Base-by-base conservation (phyloP, 2,329 filamentous ascomycete genomes). In the Ramularia collo-cygni region DNA sequence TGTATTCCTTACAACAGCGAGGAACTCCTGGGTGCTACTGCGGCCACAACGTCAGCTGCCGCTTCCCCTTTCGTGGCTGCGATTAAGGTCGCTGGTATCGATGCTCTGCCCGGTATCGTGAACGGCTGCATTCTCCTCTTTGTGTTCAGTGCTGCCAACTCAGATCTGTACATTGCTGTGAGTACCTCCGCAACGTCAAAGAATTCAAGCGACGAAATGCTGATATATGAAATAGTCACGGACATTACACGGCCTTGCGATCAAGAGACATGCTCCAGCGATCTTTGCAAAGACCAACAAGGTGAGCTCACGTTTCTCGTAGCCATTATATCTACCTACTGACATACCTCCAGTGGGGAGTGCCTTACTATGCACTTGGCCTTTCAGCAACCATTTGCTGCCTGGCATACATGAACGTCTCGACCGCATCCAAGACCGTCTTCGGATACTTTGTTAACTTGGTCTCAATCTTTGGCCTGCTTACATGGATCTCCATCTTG, bases 21-120 rank as follows among this genome's bases (percentile, higher is more conserved):
- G 0, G 61, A 75, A 0, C 77, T 87, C 4, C 63, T 67, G 15
- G 79, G 81, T 48, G 77, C 79, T 52, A 75, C 68, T 60, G 66
- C 61, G 30, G 51, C 56, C 4, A 48, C 44, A n/a, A 61, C 64
- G 37, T 67, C 66, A 41, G 69, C 65, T 15, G 65, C 71, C 37
- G 79, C 81, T 2, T 83, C 79, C 3, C 84, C 84, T 10, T 89
- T 88, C 55, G 84, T 88, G 38, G 79, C 85, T 8, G 84, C 83
- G 24, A 82, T 86, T 60, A 63, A 67, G 46, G 52, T 81, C 13
- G 79, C 81, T 1, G 69, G 75, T 12, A 82, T 88, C 58, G 63
- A 71, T 2, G 62, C 66, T 14, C 69, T 88, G 8, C 76, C 81
- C 2, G 72, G 79, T 52, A 76, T 87, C 55, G 65, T 88, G 57